Conservation (phyloP, 305 asterid species). For the Fraxinus velutina region DNA sequence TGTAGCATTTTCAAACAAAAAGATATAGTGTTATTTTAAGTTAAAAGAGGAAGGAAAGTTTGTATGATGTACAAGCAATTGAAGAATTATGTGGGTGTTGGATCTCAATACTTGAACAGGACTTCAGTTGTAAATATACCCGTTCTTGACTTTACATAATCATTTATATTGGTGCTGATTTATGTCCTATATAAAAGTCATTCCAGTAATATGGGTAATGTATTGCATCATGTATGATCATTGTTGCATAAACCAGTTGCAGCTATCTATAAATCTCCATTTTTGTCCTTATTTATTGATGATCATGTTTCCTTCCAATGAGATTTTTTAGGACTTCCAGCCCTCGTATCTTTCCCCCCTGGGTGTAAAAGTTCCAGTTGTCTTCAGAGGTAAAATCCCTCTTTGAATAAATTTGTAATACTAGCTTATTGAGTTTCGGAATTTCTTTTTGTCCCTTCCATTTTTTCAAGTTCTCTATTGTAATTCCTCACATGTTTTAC, state of each 20-base stretch:
- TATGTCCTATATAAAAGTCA: conserved; percentile 2
- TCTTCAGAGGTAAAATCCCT: conserved; percentile 56
- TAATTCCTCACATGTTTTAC: neutral
- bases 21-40: neutral
- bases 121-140: neutral
- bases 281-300: neutral
- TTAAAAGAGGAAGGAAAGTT: conserved; percentile 1
- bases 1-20: neutral
- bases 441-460: neutral
- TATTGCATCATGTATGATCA: neutral
- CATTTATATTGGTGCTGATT: conserved; percentile 1
- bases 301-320: conserved; percentile 15
- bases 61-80: conserved; percentile 1
- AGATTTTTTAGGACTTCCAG: conserved; percentile 67
- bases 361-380: conserved; percentile 82
- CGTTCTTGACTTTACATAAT: conserved; percentile 2
- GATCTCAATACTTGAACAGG: conserved; percentile 6
- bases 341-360: conserved; percentile 72
- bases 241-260: neutral
- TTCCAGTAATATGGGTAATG: conserved; percentile 4
- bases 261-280: conserved; percentile 2
- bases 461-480: neutral
- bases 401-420: conserved; percentile 9
- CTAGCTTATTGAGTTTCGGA: neutral
- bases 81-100: conserved; percentile 1